Conservation (phyloP, 208 protist species). For the Strigomonas culicis region DNA sequence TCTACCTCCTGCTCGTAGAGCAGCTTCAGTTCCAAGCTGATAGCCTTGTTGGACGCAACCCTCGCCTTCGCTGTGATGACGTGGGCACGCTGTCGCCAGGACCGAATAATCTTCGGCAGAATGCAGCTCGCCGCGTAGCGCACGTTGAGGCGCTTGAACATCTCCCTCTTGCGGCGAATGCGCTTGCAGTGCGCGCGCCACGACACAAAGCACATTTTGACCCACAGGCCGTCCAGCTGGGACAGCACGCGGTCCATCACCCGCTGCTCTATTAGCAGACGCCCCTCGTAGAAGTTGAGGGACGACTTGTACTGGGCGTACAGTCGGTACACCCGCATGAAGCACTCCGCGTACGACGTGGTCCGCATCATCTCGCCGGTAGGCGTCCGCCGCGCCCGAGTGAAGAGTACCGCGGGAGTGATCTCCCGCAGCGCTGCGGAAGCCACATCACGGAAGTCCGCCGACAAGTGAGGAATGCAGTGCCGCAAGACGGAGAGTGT, state of each 20-base stretch:
- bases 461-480: slow-evolving; percentile 42
- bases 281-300: slow-evolving; percentile 32
- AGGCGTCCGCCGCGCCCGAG: slow-evolving; percentile 21
- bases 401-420: slow-evolving; percentile 71
- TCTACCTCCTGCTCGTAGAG: slow-evolving; percentile 61
- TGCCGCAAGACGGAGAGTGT: slow-evolving; percentile 66
- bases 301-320: slow-evolving; percentile 39
- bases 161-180: slow-evolving; percentile 47
- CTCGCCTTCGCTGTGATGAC: slow-evolving; percentile 58
- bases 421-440: slow-evolving; percentile 71
- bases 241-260: slow-evolving; percentile 77
- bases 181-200: slow-evolving; percentile 66
- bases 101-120: slow-evolving; percentile 45
- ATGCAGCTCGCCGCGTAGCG: slow-evolving; percentile 39
- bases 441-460: slow-evolving; percentile 44
- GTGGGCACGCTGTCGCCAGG: slow-evolving; percentile 80
- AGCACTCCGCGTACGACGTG: slow-evolving; percentile 63
- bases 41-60: slow-evolving; percentile 29
- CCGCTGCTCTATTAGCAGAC: slow-evolving; percentile 36
- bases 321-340: slow-evolving; percentile 44
- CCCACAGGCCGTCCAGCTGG: slow-evolving; percentile 65
- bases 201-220: slow-evolving; percentile 81
- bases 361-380: background rate
- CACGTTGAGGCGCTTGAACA: slow-evolving; percentile 49
- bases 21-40: slow-evolving; percentile 64